Conservation (phyloP, 257 asterid species). For the Henckelia pumila region DNA sequence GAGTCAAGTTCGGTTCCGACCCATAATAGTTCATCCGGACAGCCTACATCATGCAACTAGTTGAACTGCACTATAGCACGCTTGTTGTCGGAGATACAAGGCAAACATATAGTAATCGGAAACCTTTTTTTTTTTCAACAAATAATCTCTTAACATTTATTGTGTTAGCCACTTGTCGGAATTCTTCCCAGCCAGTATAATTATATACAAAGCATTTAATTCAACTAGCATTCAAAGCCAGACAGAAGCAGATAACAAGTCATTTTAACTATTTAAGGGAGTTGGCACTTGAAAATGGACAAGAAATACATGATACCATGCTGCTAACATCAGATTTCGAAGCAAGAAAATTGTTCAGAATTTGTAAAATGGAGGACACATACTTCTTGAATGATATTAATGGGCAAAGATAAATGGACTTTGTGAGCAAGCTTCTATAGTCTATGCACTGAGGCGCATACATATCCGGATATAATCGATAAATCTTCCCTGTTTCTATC, state of each 20-base stretch:
- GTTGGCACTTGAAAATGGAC: background rate
- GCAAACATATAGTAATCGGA: no score
- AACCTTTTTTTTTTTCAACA: no score
- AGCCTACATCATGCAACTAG: no score
- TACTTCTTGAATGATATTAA: background rate
- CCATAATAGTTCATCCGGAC: background rate
- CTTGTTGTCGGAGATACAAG: no score
- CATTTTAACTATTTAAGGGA: background rate
- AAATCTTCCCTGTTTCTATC: background rate
- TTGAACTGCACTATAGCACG: no score
- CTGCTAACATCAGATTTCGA: background rate
- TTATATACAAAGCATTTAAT: background rate
- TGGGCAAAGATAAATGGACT: background rate
- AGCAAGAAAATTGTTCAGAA: background rate
- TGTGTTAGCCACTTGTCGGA: no score
- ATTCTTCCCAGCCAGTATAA: no score
- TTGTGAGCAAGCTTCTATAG: background rate
- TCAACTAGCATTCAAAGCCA: background rate
- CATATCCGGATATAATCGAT: background rate
- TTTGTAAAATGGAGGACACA: background rate
- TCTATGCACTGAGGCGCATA: background rate
- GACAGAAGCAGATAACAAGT: background rate
- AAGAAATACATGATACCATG: background rate
- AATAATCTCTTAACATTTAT: no score
- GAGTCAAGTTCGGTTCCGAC: background rate